Percentiles rank a stretch among this genome's conserved stretches.
Evolutionary conservation across 345 rosid genomes (phyloP).

Genomic region (Angophora floribunda): DNA sequence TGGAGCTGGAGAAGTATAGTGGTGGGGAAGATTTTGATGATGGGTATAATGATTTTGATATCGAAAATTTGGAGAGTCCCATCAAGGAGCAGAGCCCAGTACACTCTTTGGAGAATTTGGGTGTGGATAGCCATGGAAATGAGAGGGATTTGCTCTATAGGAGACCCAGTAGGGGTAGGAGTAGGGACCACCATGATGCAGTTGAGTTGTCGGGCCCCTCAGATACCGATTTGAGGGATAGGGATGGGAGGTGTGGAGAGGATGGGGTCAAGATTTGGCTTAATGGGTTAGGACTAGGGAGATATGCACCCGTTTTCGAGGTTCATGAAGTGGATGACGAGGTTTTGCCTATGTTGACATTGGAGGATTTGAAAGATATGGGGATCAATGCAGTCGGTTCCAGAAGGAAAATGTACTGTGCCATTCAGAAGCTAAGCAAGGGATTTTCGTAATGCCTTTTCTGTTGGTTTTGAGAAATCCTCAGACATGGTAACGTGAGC

Average conservation of each 20-base stretch:
- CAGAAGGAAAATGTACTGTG: constrained; percentile 55
- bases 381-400: constrained; percentile 76
- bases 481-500: background rate
- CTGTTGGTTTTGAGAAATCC: constrained; percentile 54
- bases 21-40: constrained; percentile 46
- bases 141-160: constrained; percentile 34
- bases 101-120: constrained; percentile 50
- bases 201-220: constrained; percentile 9
- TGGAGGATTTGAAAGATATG: constrained; percentile 80
- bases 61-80: constrained; percentile 66
- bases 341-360: constrained; percentile 59
- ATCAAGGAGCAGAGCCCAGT: constrained; percentile 49
- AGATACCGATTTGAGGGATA: constrained; percentile 34
- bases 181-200: constrained; percentile 19
- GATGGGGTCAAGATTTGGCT: constrained; percentile 60
- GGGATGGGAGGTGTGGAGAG: constrained; percentile 25
- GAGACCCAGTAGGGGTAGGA: constrained; percentile 17
- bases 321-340: constrained; percentile 72
- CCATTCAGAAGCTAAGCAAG: constrained; percentile 63
- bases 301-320: constrained; percentile 68
- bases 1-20: constrained; percentile 38
- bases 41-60: constrained; percentile 35
- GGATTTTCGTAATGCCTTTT: constrained; percentile 56
- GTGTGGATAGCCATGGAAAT: constrained; percentile 14
- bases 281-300: constrained; percentile 47